Conservation (phyloP, 2,329 filamentous ascomycete species). For the Pseudogymnoascus sp. region DNA sequence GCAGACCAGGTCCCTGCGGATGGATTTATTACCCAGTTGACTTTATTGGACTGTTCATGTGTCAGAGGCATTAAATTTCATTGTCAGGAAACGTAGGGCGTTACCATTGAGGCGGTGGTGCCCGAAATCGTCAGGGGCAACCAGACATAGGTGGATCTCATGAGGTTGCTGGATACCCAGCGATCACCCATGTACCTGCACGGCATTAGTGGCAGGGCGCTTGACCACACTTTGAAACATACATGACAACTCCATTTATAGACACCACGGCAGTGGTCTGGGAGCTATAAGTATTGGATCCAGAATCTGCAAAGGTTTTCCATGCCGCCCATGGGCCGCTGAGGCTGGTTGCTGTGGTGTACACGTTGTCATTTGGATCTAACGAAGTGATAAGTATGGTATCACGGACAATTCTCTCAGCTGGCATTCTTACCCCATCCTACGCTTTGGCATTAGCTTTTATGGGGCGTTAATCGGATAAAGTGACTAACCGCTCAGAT, state of each 20-base stretch:
- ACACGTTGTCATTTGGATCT: constrained; percentile 59
- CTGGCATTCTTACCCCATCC: not conserved
- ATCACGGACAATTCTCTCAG: not conserved
- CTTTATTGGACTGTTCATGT: constrained; percentile 36
- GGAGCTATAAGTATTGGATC: constrained; percentile 49
- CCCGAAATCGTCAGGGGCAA: constrained; percentile 50
- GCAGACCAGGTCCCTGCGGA: constrained; percentile 37
- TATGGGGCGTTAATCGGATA: not conserved
- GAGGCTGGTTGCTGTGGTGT: constrained; percentile 51
- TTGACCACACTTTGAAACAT: constrained; percentile 1
- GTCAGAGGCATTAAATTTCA: not conserved
- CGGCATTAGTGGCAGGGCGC: not conserved
- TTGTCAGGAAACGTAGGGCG: not conserved
- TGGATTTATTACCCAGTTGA: constrained; percentile 48
- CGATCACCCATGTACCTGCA: constrained; percentile 60
- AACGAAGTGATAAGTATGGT: not conserved
- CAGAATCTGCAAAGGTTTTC: constrained; percentile 50
- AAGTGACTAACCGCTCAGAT: constrained; percentile 39
- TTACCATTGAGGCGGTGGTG: constrained; percentile 40
- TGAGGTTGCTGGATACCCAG: constrained; percentile 54
- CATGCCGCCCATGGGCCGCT: constrained; percentile 55
- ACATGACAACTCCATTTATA: constrained; percentile 30
- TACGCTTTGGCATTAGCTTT: not conserved
- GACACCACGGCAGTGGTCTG: constrained; percentile 55
- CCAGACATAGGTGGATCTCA: constrained; percentile 57